Evolutionary conservation across 176 grass and related monocot species (phyloP), one percentile per base, ranked within the genome.

Genomic region (Poa pratensis): DNA sequence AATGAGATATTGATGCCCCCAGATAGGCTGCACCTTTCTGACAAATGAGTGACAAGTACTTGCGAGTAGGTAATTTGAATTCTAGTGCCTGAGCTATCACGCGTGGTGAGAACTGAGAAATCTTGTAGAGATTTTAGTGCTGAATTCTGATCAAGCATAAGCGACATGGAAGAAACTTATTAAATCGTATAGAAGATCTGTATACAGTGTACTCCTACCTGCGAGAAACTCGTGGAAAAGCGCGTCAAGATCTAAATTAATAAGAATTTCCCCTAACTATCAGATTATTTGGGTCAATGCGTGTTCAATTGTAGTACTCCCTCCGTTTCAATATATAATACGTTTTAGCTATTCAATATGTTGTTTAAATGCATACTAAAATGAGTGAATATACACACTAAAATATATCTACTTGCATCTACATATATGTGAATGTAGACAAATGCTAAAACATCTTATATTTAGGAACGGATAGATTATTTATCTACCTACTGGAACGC

Each of bases 401-500:
- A 32, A 32, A 32, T 32, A 32, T 32, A 3, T 32, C 30, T 32
- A 32, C 30, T 32, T 32, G 30, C 30, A 32, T 32, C 30, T 32
- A 32, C 30, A 32, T 32, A 32, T 32, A 32, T 32, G 30, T 32
- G 30, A 32, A 32, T 32, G 3, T 32, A 2, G 30, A 32, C 30
- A 32, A 32, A 32, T 32, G 30, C 30, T 32, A 32, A 32, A 32
- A 32, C 30, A 32, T 32, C 30, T 32, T 32, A 32, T 32, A 32
- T 32, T 32, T 32, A 32, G 30, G 30, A 32, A 32, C 30, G 30
- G 30, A 32, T 32, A 3, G 30, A 32, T 32, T 32, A 45, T 64
- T 81, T 91, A 85, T 81, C 82, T 88, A 54, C 77, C 82, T 35
- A 88, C 82, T 7, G 82, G 89, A 18, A 82, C 59, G 14, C 81